phyloP scores from a whole-genome alignment of 306 rosid genomes.

The Cicer cuneatum region DNA sequence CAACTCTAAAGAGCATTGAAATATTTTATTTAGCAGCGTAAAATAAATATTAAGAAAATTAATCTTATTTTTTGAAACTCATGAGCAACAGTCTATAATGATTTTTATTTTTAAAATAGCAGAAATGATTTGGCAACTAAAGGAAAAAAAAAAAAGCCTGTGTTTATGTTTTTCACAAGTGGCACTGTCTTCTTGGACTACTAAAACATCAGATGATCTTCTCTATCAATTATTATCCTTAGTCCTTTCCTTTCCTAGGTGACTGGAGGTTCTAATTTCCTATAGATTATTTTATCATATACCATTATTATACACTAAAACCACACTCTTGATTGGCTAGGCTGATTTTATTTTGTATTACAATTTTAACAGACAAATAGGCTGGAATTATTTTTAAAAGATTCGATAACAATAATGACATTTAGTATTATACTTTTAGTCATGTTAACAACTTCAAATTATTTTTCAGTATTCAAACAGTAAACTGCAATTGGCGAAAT shows the following conservation, averaged over 20 bases:
- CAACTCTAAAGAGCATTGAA: background rate
- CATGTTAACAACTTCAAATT: conserved; percentile 27
- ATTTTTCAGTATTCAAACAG: conserved; percentile 21
- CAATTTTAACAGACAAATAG: conserved; percentile 12
- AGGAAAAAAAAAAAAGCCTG: background rate
- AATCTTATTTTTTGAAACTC: background rate
- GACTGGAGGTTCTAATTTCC: background rate
- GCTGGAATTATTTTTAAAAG: conserved; percentile 22
- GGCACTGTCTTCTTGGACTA: background rate
- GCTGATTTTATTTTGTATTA: background rate
- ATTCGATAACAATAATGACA: background rate
- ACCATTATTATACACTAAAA: conserved; percentile 6
- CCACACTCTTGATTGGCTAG: conserved; percentile 1
- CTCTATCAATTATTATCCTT: background rate
- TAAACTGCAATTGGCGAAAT: conserved; percentile 23
- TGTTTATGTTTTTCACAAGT: background rate
- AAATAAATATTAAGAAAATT: background rate
- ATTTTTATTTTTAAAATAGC: conserved; percentile 9
- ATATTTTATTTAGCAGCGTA: background rate
- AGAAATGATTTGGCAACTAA: conserved; percentile 1
- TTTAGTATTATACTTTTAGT: background rate
- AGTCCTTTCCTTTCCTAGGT: background rate
- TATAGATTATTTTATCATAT: background rate
- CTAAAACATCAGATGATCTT: background rate
- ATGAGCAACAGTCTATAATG: background rate